Conservation (phyloP, 2,329 filamentous ascomycete species). For the Fusarium subtropicale region DNA sequence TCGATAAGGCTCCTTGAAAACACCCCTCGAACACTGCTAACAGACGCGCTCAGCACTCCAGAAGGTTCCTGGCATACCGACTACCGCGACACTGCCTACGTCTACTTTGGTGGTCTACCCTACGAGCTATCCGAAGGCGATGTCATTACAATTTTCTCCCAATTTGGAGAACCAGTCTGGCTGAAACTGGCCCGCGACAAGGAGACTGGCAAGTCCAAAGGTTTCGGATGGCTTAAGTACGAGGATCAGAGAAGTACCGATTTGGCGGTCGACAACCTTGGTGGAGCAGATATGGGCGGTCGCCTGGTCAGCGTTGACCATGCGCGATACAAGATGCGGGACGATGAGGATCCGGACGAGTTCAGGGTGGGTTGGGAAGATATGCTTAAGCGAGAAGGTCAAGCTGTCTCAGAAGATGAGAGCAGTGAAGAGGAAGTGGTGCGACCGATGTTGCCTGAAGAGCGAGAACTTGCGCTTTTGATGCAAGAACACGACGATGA, state of each 20-base stretch:
- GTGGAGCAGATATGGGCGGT: conserved; percentile 85
- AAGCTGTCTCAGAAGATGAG: conserved; percentile 57
- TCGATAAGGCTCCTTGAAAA: neutral
- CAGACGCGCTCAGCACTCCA: conserved; percentile 68
- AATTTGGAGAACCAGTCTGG: conserved; percentile 94
- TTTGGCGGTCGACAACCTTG: conserved; percentile 94
- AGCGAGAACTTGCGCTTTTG: conserved; percentile 80
- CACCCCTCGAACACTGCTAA: conserved; percentile 6
- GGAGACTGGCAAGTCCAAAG: conserved; percentile 93
- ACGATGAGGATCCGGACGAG: conserved; percentile 77
- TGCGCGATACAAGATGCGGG: conserved; percentile 87
- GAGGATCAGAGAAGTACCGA: conserved; percentile 97
- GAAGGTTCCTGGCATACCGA: conserved; percentile 97
- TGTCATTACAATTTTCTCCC: conserved; percentile 94
- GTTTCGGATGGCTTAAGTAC: conserved; percentile 97
- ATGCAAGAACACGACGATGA: conserved; percentile 89
- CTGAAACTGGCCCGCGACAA: conserved; percentile 94
- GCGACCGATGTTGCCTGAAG: conserved; percentile 80
- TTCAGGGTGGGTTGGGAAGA: conserved; percentile 70
- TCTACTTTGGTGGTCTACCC: conserved; percentile 95
- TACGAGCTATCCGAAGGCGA: conserved; percentile 96
- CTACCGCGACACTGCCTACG: conserved; percentile 95
- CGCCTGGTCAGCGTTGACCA: conserved; percentile 90
- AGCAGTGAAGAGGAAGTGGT: conserved; percentile 58
- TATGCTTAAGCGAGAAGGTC: conserved; percentile 65